Base-by-base conservation (phyloP, 257 asterid species). In the Echites panduratus region DNA sequence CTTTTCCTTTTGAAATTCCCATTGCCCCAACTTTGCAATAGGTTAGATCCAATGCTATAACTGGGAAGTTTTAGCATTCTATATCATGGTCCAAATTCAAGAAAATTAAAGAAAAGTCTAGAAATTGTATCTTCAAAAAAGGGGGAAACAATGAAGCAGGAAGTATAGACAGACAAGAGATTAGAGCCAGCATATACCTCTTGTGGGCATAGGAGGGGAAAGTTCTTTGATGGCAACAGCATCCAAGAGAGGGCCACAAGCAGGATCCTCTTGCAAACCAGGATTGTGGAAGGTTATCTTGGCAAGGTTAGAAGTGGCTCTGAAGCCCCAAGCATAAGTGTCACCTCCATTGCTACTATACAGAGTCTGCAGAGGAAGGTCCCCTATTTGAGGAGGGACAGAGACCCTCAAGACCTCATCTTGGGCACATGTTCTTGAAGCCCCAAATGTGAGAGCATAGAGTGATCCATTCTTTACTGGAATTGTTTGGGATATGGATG, bases 351-450 rank as follows among this genome's bases (percentile, higher is more conserved):
- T 68, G 82, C 95, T 91, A 57, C 91, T 85, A 61, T 93, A 93
- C 32, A 93, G 83, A 16, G 96, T 89, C 79, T 87, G 97, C 84
- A 94, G 17, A 11, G 96, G 97, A 49, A 94, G 87, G 71, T 89
- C 97, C 47, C 97, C 97, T 6, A 88, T 47, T 50, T 85, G 93
- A 14, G 86, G 73, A 27, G 88, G 88, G 40, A 94, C 97, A 0
- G 92, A 85, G 9, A 94, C 82, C 66, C 96, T 79, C 73, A 94
- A 75, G 50, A 85, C 89, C 85, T 94, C 99, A 2, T 88, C 85
- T 76, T 91, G 99, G 0, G 97, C 97, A 74, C 99, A 94, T 1
- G 97, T 91, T 73, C 97, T 88, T 4, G 97, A 89, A 9, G 99
- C 97, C 40, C 87, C 88, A 44, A 94, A 88, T 53, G 97, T 94